Conservation (phyloP, 169 alveolate species). For the Theileria annulata region DNA sequence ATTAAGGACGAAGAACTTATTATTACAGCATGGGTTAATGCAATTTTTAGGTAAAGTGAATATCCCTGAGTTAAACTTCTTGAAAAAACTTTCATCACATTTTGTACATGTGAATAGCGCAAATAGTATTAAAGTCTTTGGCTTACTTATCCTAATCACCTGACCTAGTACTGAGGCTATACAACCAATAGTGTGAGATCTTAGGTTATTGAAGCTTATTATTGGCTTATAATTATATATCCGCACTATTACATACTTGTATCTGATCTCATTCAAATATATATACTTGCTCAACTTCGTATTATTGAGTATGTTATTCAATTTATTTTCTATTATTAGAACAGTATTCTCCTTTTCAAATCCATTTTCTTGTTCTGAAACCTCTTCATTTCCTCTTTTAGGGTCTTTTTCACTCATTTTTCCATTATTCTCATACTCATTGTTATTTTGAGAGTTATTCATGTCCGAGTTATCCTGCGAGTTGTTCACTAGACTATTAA, state of each 20-base stretch:
- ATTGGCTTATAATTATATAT: conserved; percentile 28
- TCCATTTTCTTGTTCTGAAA: neutral
- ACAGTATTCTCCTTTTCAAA: neutral
- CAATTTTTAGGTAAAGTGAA: conserved; percentile 34
- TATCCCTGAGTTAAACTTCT: conserved; percentile 29
- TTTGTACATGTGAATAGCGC: conserved; percentile 40
- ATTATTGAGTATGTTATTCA: neutral
- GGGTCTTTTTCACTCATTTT: neutral
- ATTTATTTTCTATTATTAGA: neutral
- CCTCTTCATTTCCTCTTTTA: neutral
- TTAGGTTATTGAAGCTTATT: conserved; percentile 12
- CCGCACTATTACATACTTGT: conserved; percentile 16
- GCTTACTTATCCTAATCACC: conserved; percentile 29
- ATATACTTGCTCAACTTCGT: conserved; percentile 15
- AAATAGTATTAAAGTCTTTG: conserved; percentile 33
- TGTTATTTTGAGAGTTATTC: neutral
- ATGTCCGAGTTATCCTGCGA: neutral
- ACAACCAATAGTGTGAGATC: conserved; percentile 50
- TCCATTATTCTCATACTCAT: neutral
- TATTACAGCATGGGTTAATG: conserved; percentile 8
- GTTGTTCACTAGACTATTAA: neutral
- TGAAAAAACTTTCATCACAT: conserved; percentile 38
- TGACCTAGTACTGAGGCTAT: conserved; percentile 45
- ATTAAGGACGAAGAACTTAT: conserved; percentile 6
- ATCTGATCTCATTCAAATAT: conserved; percentile 16